Conservation (phyloP, 202 grass and related monocot genomes). For the Tripidium arundinaceum region DNA sequence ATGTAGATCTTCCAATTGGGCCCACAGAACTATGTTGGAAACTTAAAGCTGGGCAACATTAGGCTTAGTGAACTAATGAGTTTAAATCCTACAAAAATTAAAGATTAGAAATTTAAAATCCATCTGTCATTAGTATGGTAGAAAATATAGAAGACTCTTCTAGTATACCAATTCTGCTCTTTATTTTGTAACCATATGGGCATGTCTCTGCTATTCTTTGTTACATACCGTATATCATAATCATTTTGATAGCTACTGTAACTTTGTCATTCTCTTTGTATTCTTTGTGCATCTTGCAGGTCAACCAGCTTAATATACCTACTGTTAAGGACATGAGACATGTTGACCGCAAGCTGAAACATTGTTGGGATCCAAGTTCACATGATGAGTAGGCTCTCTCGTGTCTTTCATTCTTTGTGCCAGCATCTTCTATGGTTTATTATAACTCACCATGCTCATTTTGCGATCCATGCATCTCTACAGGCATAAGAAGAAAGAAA, state of each 20-base stretch:
- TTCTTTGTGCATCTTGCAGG: constrained; percentile 38
- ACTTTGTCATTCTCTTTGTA: no score
- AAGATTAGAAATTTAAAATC: no score
- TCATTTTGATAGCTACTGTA: background rate
- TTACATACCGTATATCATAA: background rate
- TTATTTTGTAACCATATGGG: background rate
- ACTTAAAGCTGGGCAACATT: no score
- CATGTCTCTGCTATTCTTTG: background rate
- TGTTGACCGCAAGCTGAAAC: constrained; percentile 82
- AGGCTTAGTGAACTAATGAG: no score
- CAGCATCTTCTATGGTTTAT: no score
- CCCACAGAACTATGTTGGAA: background rate
- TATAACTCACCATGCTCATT: no score
- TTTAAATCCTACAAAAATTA: no score
- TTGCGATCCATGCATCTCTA: no score
- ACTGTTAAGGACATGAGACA: constrained; percentile 72
- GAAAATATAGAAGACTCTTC: background rate
- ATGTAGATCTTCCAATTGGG: background rate
- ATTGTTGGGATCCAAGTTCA: constrained; percentile 81
- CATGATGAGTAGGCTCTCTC: no score
- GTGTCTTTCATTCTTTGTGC: no score
- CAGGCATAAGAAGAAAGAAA: no score
- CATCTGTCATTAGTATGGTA: background rate
- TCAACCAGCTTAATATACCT: constrained; percentile 61
- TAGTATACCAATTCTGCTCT: background rate